Base-by-base conservation (phyloP, 2,329 filamentous ascomycete genomes). In the Aspergillus brasiliensis region DNA sequence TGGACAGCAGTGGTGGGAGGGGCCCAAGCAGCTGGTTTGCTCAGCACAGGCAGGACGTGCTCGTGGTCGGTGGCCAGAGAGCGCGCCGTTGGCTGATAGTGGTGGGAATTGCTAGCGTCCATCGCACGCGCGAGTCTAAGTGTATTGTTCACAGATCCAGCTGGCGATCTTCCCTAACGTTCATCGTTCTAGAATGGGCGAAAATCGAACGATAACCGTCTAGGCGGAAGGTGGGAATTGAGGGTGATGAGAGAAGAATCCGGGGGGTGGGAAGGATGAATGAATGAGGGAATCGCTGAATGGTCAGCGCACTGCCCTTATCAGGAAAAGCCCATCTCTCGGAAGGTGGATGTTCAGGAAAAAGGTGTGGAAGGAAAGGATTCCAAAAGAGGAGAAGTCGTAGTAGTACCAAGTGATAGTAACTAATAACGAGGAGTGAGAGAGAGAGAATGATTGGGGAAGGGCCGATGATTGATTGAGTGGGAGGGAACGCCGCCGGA, bases 51-150 rank as follows among this genome's bases (percentile, higher is more conserved):
- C 49, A 74, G 62, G 40, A 67, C 65, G 57, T 71, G 68, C 61
- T 73, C 67, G 58, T 70, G 66, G 28, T 63, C 59, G 58, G 64
- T 54, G 25, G 62, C 60, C 46, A 54, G 48, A 51, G 58, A 57
- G 59, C 59, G 58, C 37, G 61, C 59, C 58, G 61, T 58, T 51
- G 62, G 64, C 56, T 62, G 62, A 60, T 54, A 54, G n/a, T 54
- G 59, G 49, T 57, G 62, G 58, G 61, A 57, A 56, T 68, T 64
- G 67, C 75, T 70, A 69, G 71, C 65, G 59, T 75, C 71, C 74
- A 76, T 75, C 56, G 64, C 63, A 61, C 37, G 37, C 38, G 51
- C 63, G 63, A 61, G 56, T 60, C 52, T 59, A 65, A 63, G 55
- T 44, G 34, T 56, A 51, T 61, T 60, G 62, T 58, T 65, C 63